Evolutionary conservation across 495 filamentous ascomycete species (phyloP).

Genomic region (Penicillium cinerascens): DNA sequence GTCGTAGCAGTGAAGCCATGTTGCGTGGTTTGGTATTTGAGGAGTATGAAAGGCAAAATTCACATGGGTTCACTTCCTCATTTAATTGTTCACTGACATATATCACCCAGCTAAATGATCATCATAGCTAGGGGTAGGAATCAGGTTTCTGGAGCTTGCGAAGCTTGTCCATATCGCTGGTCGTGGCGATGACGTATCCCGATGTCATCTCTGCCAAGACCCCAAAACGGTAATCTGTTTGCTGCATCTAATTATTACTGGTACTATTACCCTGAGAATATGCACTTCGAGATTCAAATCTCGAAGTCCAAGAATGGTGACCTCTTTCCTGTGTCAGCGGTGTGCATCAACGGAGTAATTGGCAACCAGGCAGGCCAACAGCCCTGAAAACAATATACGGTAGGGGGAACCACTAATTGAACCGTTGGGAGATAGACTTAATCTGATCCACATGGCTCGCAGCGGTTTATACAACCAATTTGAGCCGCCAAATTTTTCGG

Average conservation of each 20-base stretch:
- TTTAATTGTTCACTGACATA: not conserved
- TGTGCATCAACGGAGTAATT: too few species aligned
- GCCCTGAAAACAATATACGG: too few species aligned
- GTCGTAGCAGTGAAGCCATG: slow-evolving; percentile 10
- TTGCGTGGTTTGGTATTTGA: not conserved
- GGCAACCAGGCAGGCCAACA: too few species aligned
- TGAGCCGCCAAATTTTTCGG: too few species aligned
- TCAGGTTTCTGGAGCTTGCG: slow-evolving; percentile 3
- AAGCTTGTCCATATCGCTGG: not conserved
- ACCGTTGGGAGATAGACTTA: too few species aligned
- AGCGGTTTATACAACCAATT: too few species aligned
- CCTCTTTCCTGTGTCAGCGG: too few species aligned
- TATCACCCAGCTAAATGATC: not conserved
- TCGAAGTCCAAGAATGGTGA: not conserved
- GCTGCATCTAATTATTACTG: not conserved
- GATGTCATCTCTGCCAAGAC: slow-evolving; percentile 20
- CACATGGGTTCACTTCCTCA: not conserved
- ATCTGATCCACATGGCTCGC: too few species aligned
- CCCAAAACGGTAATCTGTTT: not conserved
- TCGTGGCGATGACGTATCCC: slow-evolving; percentile 12
- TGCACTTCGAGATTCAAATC: not conserved
- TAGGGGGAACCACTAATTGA: too few species aligned
- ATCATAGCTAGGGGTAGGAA: not conserved
- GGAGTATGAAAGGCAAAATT: not conserved
- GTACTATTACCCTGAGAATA: not conserved